Percentiles rank a stretch among this genome's conserved stretches.
phyloP scores from a whole-genome alignment of 306 rosid species.

The Cicer bijugum region DNA sequence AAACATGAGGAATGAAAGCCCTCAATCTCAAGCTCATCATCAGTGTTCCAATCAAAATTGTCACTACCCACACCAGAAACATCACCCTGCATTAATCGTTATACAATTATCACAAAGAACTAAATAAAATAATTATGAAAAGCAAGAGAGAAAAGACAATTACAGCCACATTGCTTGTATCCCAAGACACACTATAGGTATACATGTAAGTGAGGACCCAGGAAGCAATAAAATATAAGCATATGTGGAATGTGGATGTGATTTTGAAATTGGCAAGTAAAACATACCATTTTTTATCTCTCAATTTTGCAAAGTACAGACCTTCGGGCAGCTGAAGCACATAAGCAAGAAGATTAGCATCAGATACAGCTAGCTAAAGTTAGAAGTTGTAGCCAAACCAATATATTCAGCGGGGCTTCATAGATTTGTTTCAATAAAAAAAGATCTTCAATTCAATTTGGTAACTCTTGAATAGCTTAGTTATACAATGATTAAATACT shows the following conservation, averaged over 20 bases:
- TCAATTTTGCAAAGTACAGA: conserved; percentile 36
- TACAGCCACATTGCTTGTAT: conserved; percentile 6
- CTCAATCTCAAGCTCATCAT: conserved; percentile 84
- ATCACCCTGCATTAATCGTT: conserved; percentile 59
- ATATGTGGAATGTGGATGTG: not conserved
- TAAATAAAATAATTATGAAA: conserved; percentile 7
- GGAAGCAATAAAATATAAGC: conserved; percentile 34
- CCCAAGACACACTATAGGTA: not conserved
- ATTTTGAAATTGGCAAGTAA: conserved; percentile 38
- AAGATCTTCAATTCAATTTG: not conserved
- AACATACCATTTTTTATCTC: conserved; percentile 51
- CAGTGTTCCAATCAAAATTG: conserved; percentile 79
- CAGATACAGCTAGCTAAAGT: conserved; percentile 13
- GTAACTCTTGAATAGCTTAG: not conserved
- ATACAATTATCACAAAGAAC: conserved; percentile 25
- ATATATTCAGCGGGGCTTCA: conserved; percentile 13
- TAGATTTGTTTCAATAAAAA: conserved; percentile 1
- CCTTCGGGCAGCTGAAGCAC: conserved; percentile 42
- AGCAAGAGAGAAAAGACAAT: not conserved
- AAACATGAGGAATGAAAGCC: conserved; percentile 59
- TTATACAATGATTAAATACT: not conserved
- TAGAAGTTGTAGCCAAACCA: not conserved
- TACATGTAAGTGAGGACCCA: conserved; percentile 38
- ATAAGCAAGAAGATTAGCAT: conserved; percentile 21
- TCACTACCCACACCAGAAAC: conserved; percentile 64